Evolutionary conservation across 1,139 yeast genomes (phyloP).

Genomic region (Yamadazyma pseudoaaseri): DNA sequence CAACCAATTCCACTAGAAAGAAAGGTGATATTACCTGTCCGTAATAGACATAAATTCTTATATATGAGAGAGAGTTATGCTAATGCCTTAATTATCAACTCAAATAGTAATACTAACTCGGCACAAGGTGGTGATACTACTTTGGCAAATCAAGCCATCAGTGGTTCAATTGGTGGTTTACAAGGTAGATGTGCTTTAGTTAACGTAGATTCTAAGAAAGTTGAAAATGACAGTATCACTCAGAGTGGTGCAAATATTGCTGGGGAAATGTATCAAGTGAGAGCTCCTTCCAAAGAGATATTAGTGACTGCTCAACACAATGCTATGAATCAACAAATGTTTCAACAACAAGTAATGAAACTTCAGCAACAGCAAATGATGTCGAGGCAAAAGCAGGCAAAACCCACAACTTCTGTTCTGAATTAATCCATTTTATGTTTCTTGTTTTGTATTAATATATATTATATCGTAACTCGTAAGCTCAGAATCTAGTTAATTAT

Average conservation of each 20-base stretch:
- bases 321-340: conserved; percentile 44
- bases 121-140: conserved; percentile 31
- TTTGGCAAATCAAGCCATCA: conserved; percentile 49
- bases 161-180: conserved; percentile 64
- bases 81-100: conserved; percentile 46
- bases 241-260: conserved; percentile 53
- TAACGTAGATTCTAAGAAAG: conserved; percentile 50
- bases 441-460: conserved; percentile 1
- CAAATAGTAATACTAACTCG: conserved; percentile 22
- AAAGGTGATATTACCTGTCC: conserved; percentile 66
- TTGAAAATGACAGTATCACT: conserved; percentile 30
- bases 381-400: conserved; percentile 31
- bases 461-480: conserved; percentile 5
- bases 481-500: not conserved
- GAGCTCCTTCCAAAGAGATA: conserved; percentile 61
- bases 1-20: conserved; percentile 82
- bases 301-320: conserved; percentile 45
- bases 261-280: conserved; percentile 55
- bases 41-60: conserved; percentile 68
- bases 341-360: conserved; percentile 50
- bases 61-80: conserved; percentile 86
- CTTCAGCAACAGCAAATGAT: conserved; percentile 40
- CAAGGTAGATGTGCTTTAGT: conserved; percentile 77
- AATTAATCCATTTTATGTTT: not conserved
- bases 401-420: conserved; percentile 20